Conservation (phyloP, 2,329 filamentous ascomycete species). For the Cladosporium sp. region DNA sequence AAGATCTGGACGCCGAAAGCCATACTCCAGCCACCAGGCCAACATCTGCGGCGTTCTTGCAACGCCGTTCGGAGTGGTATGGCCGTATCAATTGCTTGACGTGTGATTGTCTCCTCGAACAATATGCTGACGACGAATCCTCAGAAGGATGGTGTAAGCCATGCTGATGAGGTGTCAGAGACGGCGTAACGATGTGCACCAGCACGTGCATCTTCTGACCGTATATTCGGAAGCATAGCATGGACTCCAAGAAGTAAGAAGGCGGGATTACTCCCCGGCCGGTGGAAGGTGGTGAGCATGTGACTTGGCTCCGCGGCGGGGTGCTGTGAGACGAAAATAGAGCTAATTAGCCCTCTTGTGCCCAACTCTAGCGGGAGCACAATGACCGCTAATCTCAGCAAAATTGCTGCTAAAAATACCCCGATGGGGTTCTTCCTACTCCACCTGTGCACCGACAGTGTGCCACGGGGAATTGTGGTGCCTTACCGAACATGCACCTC, state of each 20-base stretch:
- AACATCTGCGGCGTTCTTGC: background rate
- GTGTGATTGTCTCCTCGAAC: background rate
- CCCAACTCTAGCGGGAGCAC: background rate
- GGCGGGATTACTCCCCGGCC: background rate
- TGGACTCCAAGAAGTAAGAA: background rate
- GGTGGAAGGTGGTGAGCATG: background rate
- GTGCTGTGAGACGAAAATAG: background rate
- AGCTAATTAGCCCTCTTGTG: constrained; percentile 9
- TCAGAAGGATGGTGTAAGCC: background rate
- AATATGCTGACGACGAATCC: background rate
- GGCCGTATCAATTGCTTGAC: background rate
- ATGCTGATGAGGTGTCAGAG: background rate
- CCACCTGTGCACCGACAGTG: no score
- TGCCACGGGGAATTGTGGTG: background rate
- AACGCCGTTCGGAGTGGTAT: background rate
- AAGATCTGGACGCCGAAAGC: background rate
- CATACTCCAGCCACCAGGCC: background rate
- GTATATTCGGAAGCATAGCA: background rate
- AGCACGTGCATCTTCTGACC: constrained; percentile 1
- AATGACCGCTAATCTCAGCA: constrained; percentile 5
- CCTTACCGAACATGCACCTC: background rate
- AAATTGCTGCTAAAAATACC: constrained; percentile 9
- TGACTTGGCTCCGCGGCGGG: background rate
- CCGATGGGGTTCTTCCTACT: background rate
- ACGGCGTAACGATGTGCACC: background rate